These are phyloP conservation scores for Lizanozyma gosingica DNA, from an alignment of 1,139 yeast species.

Conservation along the genomic window DNA sequence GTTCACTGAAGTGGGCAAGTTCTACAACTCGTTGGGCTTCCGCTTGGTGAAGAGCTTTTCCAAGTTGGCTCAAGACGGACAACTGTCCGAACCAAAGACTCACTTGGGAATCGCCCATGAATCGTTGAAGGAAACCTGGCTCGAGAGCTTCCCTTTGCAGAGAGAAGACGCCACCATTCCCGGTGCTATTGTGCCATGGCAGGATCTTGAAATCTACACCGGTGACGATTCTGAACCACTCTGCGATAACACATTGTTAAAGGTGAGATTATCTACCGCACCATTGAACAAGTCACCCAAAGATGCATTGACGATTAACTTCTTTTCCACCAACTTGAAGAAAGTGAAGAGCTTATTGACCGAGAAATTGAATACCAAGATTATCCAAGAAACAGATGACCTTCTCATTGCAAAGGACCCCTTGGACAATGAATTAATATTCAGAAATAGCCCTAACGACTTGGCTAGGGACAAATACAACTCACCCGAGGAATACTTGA, in stretches of 20 bases:
- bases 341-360: slow-evolving; percentile 26
- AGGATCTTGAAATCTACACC: slow-evolving; percentile 32
- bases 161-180: slow-evolving; percentile 47
- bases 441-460: slow-evolving; percentile 27
- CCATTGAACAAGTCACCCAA: slow-evolving; percentile 16
- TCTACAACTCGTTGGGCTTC: slow-evolving; percentile 30
- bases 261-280: slow-evolving; percentile 45
- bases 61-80: slow-evolving; percentile 21
- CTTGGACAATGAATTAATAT: slow-evolving; percentile 42
- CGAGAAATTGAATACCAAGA: slow-evolving; percentile 13
- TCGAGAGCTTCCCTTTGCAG: slow-evolving; percentile 58
- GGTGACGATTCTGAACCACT: slow-evolving; percentile 33
- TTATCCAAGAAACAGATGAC: slow-evolving; percentile 11
- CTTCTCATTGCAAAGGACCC: slow-evolving; percentile 41
- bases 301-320: slow-evolving; percentile 30
- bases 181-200: slow-evolving; percentile 32
- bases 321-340: slow-evolving; percentile 43
- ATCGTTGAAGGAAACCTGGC: slow-evolving; percentile 62
- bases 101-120: slow-evolving; percentile 52
- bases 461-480: slow-evolving; percentile 20
- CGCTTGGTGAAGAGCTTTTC: slow-evolving; percentile 29
- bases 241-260: slow-evolving; percentile 32
- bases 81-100: slow-evolving; percentile 19
- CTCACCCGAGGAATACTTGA: slow-evolving; percentile 22
- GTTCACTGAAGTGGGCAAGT: slow-evolving; percentile 20